Conservation (phyloP, 768 basidiomycete species). For the Tylopilus balloui region DNA sequence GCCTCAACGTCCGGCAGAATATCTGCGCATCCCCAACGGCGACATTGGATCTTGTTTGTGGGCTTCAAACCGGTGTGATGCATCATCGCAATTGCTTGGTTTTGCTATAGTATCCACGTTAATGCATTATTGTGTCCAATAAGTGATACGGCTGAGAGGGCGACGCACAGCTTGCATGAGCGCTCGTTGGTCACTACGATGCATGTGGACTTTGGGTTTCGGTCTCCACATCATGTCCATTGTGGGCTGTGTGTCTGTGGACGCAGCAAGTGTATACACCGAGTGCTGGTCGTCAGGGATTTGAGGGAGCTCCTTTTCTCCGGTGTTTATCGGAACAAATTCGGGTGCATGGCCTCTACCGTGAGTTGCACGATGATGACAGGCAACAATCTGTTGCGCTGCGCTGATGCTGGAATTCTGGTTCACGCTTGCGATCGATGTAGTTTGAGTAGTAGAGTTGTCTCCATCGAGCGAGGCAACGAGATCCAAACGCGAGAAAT, state of each 20-base stretch:
- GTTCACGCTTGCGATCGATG: conserved; percentile 1
- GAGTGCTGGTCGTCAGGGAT: conserved; percentile 26
- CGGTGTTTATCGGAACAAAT: conserved; percentile 1
- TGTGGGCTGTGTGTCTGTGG: conserved; percentile 8
- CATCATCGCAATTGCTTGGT: conserved; percentile 27
- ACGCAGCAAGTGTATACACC: conserved; percentile 21
- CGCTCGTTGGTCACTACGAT: conserved; percentile 34
- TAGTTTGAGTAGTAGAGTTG: background rate
- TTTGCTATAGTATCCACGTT: conserved; percentile 16
- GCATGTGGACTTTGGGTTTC: conserved; percentile 32
- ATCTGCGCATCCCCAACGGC: conserved; percentile 43
- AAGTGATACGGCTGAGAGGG: background rate
- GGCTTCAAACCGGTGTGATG: conserved; percentile 25
- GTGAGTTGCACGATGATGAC: conserved; percentile 20
- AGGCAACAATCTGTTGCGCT: conserved; percentile 20
- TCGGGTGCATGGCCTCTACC: background rate
- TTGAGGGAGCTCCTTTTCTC: conserved; percentile 16
- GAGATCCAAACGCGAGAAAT: conserved; percentile 11
- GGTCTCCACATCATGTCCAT: conserved; percentile 33
- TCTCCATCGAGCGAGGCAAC: background rate
- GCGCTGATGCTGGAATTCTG: conserved; percentile 13
- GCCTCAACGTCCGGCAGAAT: conserved; percentile 39
- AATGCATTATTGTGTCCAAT: background rate
- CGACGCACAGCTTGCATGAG: conserved; percentile 39
- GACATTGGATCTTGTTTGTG: conserved; percentile 38